phyloP scores from a whole-genome alignment of 257 asterid species.

The Cruciata laevipes region DNA sequence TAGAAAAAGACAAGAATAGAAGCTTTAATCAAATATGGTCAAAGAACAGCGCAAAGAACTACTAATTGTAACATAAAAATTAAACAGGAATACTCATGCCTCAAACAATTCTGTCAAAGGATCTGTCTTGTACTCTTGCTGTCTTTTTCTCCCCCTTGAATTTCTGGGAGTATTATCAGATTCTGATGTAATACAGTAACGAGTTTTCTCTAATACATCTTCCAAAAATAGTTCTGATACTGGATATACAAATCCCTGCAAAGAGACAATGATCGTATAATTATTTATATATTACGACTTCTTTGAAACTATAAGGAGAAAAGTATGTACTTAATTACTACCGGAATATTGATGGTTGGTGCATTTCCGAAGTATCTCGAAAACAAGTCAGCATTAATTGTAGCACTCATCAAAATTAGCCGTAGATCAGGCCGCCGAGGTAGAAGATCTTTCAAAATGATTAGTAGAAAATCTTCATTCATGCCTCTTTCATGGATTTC shows the following conservation, averaged over 20 bases:
- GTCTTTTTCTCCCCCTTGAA: constrained; percentile 57
- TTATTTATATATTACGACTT: constrained; percentile 13
- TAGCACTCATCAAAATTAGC: constrained; percentile 95
- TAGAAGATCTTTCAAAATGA: constrained; percentile 77
- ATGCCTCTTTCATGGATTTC: constrained; percentile 98
- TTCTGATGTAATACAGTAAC: constrained; percentile 47
- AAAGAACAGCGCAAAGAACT: neutral
- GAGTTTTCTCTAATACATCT: constrained; percentile 81
- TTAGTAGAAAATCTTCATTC: constrained; percentile 89
- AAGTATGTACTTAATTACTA: constrained; percentile 23
- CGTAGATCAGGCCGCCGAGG: constrained; percentile 93
- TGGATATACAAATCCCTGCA: constrained; percentile 88
- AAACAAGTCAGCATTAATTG: constrained; percentile 84
- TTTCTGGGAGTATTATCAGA: constrained; percentile 45
- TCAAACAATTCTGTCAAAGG: constrained; percentile 73
- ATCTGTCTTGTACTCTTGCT: constrained; percentile 60
- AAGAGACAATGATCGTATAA: constrained; percentile 14
- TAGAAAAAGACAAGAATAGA: neutral
- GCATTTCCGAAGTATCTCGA: constrained; percentile 83
- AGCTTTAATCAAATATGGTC: neutral
- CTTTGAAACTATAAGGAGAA: constrained; percentile 12
- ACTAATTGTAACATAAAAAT: neutral
- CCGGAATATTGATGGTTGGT: constrained; percentile 85
- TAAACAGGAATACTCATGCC: constrained; percentile 37
- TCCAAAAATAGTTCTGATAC: constrained; percentile 80